Evolutionary conservation across 169 alveolate genomes (phyloP), one percentile per base, ranked within the genome.

Genomic region (Plasmodium cynomolgi): DNA sequence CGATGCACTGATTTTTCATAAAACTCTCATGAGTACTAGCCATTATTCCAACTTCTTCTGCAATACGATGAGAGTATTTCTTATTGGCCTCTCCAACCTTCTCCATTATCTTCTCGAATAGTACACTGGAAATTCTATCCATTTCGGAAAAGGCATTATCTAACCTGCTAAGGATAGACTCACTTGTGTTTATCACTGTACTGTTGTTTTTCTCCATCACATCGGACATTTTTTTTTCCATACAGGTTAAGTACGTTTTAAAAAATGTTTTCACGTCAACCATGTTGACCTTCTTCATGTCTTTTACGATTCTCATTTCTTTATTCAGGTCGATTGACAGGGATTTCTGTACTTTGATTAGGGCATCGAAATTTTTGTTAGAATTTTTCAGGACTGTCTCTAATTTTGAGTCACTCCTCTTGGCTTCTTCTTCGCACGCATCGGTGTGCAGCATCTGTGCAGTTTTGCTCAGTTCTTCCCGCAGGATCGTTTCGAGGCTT

Each of bases 271-370:
- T 75, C 31, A 79, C 54, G 11, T 75, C 81, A n/a, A 54, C 68
- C 13, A 31, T 34, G 44, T 73, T 84, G 7, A 5, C 2, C 44
- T 85, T 6, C 44, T 85, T 75, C 58, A 29, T 31, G 3, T 73
- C 77, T 15, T 72, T 71, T 23, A 71, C 68, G 0, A 17, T 33
- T 85, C 41, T 85, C 58, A 85, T 34, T 20, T 85, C 93, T 31
- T 50, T 85, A 1, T 23, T 44, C 26, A 85, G 7, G 41, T 8
- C 20, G 13, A 34, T 77, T 23, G 86, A 17, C 2, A 84, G 68
- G 31, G 41, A 56, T 31, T 3, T 58, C 54, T 20, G 92, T n/a
- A 11, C 77, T 41, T 56, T 84, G 41, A 84, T 72, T 5, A 84
- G 33, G 29, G 41, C 44, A 15, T 23, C 13, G 26, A 50, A 33